Conservation (phyloP, 2,329 filamentous ascomycete genomes). For the Paecilomyces sp. region DNA sequence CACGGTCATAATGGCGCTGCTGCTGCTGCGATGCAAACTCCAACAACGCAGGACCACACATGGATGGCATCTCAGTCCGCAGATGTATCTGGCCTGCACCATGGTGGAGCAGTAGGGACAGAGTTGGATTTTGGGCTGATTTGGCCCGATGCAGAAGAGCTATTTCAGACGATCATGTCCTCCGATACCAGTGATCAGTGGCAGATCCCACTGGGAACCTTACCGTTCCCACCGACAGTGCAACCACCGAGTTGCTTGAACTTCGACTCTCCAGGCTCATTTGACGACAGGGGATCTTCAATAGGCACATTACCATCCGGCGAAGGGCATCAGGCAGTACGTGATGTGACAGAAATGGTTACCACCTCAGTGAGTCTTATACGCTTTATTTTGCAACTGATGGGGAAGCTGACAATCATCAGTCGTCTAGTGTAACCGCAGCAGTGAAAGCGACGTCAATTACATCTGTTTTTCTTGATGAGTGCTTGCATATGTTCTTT, state of each 20-base stretch:
- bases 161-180: conserved; percentile 40
- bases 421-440: conserved; percentile 39
- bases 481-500: conserved; percentile 43
- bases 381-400: not conserved
- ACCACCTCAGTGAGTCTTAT: conserved; percentile 29
- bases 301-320: conserved; percentile 34
- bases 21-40: not conserved
- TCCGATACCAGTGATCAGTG: conserved; percentile 31
- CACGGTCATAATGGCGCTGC: not conserved
- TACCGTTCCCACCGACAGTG: conserved; percentile 30
- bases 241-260: conserved; percentile 21
- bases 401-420: not conserved
- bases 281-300: conserved; percentile 29
- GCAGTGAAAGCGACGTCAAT: conserved; percentile 37
- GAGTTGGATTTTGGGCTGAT: conserved; percentile 36
- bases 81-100: conserved; percentile 15
- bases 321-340: conserved; percentile 37
- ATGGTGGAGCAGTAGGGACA: conserved; percentile 11
- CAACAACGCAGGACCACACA: conserved; percentile 8
- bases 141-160: conserved; percentile 40
- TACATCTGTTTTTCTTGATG: conserved; percentile 40
- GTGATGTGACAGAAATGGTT: conserved; percentile 40
- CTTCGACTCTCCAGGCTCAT: conserved; percentile 28
- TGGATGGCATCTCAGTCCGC: conserved; percentile 17
- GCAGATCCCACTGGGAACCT: conserved; percentile 36